Evolutionary conservation across 1,284 basidiomycete genomes (phyloP).

Genomic region (Mrakiaceae sp.): DNA sequence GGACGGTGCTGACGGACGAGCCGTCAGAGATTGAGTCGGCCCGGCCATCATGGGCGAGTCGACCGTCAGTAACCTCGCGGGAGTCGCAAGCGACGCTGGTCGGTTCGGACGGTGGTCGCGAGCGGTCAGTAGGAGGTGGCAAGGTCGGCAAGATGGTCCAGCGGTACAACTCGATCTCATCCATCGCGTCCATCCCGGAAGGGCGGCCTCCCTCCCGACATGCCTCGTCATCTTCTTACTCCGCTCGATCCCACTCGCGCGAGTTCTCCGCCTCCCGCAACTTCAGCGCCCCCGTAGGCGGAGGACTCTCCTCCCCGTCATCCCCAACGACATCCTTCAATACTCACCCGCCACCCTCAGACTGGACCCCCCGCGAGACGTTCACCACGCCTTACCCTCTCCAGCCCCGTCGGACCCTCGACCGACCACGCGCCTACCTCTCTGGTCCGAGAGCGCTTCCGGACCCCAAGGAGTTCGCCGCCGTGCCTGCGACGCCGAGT

Average conservation of each 20-base stretch:
- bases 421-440: too few relatives aligned
- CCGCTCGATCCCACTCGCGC: not conserved
- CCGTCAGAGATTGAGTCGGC: too few relatives aligned
- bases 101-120: not conserved
- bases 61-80: not conserved
- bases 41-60: not conserved
- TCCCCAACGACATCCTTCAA: not conserved
- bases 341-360: not conserved
- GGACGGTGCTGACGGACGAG: too few relatives aligned
- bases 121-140: not conserved
- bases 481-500: not conserved
- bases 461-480: not conserved
- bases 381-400: not conserved
- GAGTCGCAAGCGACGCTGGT: not conserved
- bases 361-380: not conserved
- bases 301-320: not conserved
- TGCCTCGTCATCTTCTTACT: too few relatives aligned
- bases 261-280: not conserved
- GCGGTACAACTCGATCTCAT: not conserved
- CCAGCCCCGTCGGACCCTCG: too few relatives aligned
- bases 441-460: not conserved
- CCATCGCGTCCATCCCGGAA: not conserved
- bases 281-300: too few relatives aligned
- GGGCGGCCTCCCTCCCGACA: too few relatives aligned
- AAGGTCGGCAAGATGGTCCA: not conserved